Base-by-base conservation (phyloP, 2,329 filamentous ascomycete genomes). In the Fusarium brachygibbosum region DNA sequence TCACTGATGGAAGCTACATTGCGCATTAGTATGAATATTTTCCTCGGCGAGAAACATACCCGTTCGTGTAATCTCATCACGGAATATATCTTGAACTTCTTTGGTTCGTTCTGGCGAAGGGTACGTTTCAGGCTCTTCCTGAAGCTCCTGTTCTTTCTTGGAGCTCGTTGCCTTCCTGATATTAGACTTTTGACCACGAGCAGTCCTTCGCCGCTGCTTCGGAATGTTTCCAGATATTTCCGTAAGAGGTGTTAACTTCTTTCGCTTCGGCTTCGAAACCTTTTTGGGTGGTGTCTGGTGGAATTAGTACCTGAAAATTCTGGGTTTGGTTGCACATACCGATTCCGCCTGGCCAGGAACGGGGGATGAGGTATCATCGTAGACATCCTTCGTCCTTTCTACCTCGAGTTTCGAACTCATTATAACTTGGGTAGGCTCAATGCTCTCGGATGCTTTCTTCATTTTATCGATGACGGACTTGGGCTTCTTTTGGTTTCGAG, bases 401-500 rank as follows among this genome's bases (percentile, higher is more conserved):
- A 87, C 76, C 44, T 84, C 79, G 19, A 87, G 81, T 35, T 84
- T 80, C 4, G 82, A 74, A 34, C 85, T 83, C 80, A 90, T 91
- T 49, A 93, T 87, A 23, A 87, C 81, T 79, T 94, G 91, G 0
- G 80, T 87, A 11, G 89, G 86, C 58, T 87, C 85, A 34, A 93
- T 87, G 4, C 84, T 82, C 67, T 85, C 83, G 1, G 92, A 93
- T 19, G 87, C 88, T 53, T 84, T 78, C 71, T 89, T 85, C 78
- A 95, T 88, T 61, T 87, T 86, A 57, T 87, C 83, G 23, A 93
- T 81, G n/a, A 93, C 89, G 1, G 88, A 90, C n/a, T 83, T 85
- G 55, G 90, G 88, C 77, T 95, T 95, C 73, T 91, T 89, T 79
- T 95, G 92, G 76, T 94, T 94, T 52, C 92, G 85, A 80, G 88